Base-by-base conservation (phyloP, 495 filamentous ascomycete genomes). In the Hypoxylon lenormandii region DNA sequence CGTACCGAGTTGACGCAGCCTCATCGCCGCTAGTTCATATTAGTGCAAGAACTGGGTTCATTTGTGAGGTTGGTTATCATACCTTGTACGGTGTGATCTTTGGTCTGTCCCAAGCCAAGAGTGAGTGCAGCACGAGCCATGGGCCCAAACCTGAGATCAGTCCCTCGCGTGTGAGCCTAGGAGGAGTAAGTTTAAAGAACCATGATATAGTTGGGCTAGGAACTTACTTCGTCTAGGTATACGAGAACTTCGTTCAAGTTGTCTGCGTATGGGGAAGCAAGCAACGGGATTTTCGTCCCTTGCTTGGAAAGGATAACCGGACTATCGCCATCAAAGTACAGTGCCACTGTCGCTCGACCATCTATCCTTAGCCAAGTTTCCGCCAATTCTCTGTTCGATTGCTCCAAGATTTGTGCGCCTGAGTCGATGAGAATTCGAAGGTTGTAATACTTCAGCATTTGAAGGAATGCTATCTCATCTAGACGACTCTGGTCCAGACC, bases 371-470 rank as follows among this genome's bases (percentile, higher is more conserved):
- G 74, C 87, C 87, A 89, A 0, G 60, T 72, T 43, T 71, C 73
- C 0, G 73, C 84, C 0, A 88, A 66, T 0, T 59, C 70, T 4
- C 60, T 55, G 48, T 82, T 82, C 28, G 75, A 68, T 62, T 77
- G 79, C 43, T 84, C 80, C 0, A 87, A 72, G 30, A 83, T 82
- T 4, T 80, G 76, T 0, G 84, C 83, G 0, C 84, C 84, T 2
- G 82, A 78, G 62, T 86, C 84, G 23, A 84, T 85, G 0, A 86
- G 66, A 6, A 86, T 73, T 6, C 77, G 66, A 26, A 86, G 82
- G 2, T 68, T 47, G 15, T 55, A 43, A 11, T 18, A 36, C 16
- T 40, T 66, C 23, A 86, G 63, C 66, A 69, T 76, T 0, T 64
- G 7, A 0, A 86, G 77, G 10, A 85, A 64, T 1, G 63, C 68